Evolutionary conservation across 257 asterid species (phyloP), one percentile per base, ranked within the genome.

Genomic region (Jaltomata sinuosa): DNA sequence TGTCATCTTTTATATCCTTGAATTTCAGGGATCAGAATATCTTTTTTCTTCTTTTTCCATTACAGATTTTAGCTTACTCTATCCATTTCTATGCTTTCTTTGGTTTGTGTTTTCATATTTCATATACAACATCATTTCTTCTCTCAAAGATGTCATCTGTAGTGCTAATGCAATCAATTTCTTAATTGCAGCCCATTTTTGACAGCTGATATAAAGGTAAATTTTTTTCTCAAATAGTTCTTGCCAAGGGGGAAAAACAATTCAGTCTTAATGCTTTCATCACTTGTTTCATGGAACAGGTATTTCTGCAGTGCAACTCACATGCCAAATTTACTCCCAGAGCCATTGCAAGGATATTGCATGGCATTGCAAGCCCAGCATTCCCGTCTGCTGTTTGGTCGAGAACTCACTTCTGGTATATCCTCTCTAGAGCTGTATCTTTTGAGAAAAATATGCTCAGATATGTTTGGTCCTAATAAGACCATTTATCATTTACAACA

Each of bases 401-500:
- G 77, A 94, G 89, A 94, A 93, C 97, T 80, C 99, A 94, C 93
- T 95, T 96, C 94, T 96, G 99, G 99, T 96, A 93, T 27, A 42
- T 79, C 83, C 36, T 31, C 68, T 64, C 55, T 68, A 84, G 61
- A 57, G 71, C 52, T 69, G 31, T 19, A 50, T 31, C 82, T 9
- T 8, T 27, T 77, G 55, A 47, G 42, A 4, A 49, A 77, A 77
- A 47, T 77, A 77, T 77, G 18, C 62, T 77, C 82, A 50, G 82
- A 49, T 77, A 2, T 8, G 27, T 47, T 76, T 49, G 40, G 18
- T 27, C 81, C 19, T 45, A 76, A 47, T 31, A 49, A 27, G 42
- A 15, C 32, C 57, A 74, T 45, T 42, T 47, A 49, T 76, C 81
- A 47, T 76, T 76, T 27, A 49, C 18, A 76, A 15, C 57, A 72